phyloP scores from a whole-genome alignment of 805 yeast genomes.

The Pichia heedii region DNA sequence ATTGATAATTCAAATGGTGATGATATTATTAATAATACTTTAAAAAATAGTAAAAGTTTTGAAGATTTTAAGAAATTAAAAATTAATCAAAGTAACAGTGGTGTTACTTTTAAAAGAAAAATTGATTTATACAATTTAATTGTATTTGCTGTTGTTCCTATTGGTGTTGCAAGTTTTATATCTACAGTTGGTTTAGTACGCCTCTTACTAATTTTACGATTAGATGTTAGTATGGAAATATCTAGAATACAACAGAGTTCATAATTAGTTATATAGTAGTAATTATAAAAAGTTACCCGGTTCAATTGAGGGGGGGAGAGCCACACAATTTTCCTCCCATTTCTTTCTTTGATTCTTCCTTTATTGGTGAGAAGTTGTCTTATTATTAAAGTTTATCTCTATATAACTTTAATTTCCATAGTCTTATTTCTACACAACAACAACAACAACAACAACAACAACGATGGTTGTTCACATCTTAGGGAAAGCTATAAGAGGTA shows the following conservation, averaged over 20 bases:
- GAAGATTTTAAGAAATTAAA: background rate
- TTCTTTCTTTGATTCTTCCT: no score
- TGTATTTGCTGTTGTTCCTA: conserved; percentile 97
- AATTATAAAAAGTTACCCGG: no score
- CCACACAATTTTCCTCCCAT: no score
- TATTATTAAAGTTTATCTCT: no score
- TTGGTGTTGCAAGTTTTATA: conserved; percentile 86
- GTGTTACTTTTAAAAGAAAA: conserved; percentile 38
- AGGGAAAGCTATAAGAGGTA: conserved; percentile 43
- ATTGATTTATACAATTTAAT: conserved; percentile 83
- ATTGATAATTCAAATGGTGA: background rate
- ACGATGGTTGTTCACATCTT: conserved; percentile 44
- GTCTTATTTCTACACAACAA: no score
- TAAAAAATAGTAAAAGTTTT: background rate
- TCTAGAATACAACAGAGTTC: conserved; percentile 3
- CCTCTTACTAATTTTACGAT: conserved; percentile 61
- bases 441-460: background rate
- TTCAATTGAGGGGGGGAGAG: no score
- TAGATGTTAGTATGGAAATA: conserved; percentile 38
- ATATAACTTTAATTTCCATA: no score
- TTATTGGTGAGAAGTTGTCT: no score
- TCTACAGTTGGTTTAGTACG: conserved; percentile 83
- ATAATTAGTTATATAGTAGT: background rate
- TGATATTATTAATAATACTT: background rate
- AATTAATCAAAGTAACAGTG: background rate